Evolutionary conservation across 2,329 filamentous ascomycete species (phyloP).

Genomic region (Pyrenochaeta sp.): DNA sequence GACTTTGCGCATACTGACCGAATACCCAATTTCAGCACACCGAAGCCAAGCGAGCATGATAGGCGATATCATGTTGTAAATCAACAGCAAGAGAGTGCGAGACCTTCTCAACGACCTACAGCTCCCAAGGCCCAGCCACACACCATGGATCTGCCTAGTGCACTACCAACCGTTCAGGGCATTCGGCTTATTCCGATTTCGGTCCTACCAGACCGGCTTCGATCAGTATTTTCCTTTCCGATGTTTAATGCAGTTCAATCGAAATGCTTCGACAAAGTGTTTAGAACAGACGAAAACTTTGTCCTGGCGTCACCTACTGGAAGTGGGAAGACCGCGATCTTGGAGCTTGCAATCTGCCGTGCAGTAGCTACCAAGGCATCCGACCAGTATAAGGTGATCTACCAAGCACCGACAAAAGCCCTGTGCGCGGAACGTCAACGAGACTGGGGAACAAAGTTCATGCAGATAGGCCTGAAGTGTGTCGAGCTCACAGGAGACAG

Average conservation of each 20-base stretch:
- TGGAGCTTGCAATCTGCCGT: constrained; percentile 83
- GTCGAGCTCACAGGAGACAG: constrained; percentile 86
- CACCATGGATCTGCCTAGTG: constrained; percentile 1
- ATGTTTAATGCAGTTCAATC: constrained; percentile 86
- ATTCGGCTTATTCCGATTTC: constrained; percentile 67
- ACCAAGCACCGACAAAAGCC: constrained; percentile 85
- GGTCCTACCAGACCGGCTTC: constrained; percentile 73
- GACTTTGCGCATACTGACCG: neutral
- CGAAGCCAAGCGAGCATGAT: neutral
- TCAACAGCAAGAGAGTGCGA: neutral
- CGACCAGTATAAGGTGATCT: constrained; percentile 79
- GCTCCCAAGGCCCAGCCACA: neutral
- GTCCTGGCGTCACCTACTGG: constrained; percentile 84
- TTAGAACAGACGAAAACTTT: constrained; percentile 75
- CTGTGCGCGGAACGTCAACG: constrained; percentile 78
- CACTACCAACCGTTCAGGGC: constrained; percentile 60
- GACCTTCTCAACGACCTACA: neutral
- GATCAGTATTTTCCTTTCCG: constrained; percentile 74
- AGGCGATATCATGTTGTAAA: neutral
- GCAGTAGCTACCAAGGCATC: constrained; percentile 65
- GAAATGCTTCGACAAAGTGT: constrained; percentile 74
- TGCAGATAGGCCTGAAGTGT: constrained; percentile 70
- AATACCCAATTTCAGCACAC: neutral
- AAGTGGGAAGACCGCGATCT: constrained; percentile 82
- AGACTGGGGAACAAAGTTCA: constrained; percentile 82